Evolutionary conservation across 345 rosid species (phyloP), one percentile per base, ranked within the genome.

Genomic region (Capsella bursapastoris): DNA sequence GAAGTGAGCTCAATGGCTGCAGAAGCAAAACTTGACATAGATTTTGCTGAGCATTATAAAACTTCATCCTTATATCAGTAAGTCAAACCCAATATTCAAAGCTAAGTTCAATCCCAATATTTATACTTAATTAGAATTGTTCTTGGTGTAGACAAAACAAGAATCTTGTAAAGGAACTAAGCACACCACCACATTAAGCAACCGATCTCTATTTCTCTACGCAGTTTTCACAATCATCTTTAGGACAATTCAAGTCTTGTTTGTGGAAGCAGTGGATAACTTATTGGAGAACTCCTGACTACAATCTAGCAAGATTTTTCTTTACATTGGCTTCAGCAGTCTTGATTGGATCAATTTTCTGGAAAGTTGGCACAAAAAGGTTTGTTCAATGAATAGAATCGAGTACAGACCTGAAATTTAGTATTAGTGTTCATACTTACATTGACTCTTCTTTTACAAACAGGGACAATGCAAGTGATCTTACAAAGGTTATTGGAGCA

Each of bases 1-100:
- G 96, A 89, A 90, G 97, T 88, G 73, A 92, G 90, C 80, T 88
- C 96, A n/a, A 41, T 80, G 7, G 89, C 97, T 28, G 86, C 86
- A 22, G 97, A 92, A 80, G 73, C 82, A 1, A 79, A 84, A 35
- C 89, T 92, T 14, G 82, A 82, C 66, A 83, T 86, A 27, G 96
- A 92, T 80, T 92, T 92, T 66, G 90, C 93, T n/a, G 89, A 89
- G 38, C 49, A 82, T 68, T 86, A 89, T 84, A 83, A 71, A 57
- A 74, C 82, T 37, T 84, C 96, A 57, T 63, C 90, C 18, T 78
- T 89, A 63, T 28, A 72, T 72, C 82, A 82, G 97, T 88, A 80
- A 73, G 96, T 77, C 8, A n/a, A 34, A 64, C 74, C 14, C 10
- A 61, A 48, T 31, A 2, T 3, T 62, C 18, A 31, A 57, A 50